phyloP scores from a whole-genome alignment of 2,329 filamentous ascomycete species.

The Shiraia bambusicola region DNA sequence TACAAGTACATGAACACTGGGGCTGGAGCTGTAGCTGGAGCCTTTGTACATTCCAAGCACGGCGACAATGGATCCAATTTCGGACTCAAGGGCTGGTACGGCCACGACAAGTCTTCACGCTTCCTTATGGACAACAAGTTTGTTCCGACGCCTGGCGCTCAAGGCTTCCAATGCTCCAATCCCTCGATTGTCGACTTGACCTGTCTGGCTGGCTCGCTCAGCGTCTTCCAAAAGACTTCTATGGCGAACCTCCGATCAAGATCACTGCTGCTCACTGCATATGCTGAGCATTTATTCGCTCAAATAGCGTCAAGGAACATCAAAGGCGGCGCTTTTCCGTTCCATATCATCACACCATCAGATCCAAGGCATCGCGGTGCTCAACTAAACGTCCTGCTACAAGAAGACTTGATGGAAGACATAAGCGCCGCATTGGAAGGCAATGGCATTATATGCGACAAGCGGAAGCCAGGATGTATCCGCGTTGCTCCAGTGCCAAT shows the following conservation, averaged over 20 bases:
- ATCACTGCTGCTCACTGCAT: slow-evolving; percentile 71
- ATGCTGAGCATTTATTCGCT: slow-evolving; percentile 47
- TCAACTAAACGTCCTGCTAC: slow-evolving; percentile 74
- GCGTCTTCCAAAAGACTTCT: slow-evolving; percentile 69
- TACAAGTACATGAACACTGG: slow-evolving; percentile 94
- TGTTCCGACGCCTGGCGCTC: slow-evolving; percentile 72
- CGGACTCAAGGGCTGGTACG: slow-evolving; percentile 83
- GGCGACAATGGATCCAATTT: slow-evolving; percentile 63
- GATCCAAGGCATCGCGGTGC: slow-evolving; percentile 69
- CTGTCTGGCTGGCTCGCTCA: slow-evolving; percentile 70
- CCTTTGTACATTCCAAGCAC: slow-evolving; percentile 77
- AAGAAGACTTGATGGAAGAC: slow-evolving; percentile 66
- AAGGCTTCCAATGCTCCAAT: slow-evolving; percentile 82
- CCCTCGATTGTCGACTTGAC: slow-evolving; percentile 78
- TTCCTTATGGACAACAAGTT: slow-evolving; percentile 86
- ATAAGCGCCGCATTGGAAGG: slow-evolving; percentile 66
- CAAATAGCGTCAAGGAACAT: slow-evolving; percentile 24
- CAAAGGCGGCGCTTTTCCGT: slow-evolving; percentile 32
- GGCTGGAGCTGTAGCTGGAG: slow-evolving; percentile 74
- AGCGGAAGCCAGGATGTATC: slow-evolving; percentile 82
- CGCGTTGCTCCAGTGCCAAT: slow-evolving; percentile 79
- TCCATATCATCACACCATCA: slow-evolving; percentile 64
- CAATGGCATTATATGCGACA: slow-evolving; percentile 74
- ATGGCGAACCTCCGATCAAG: slow-evolving; percentile 70
- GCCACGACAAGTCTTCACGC: slow-evolving; percentile 71